phyloP scores from a whole-genome alignment of 805 yeast species.

The Yamadazyma insecticola region DNA sequence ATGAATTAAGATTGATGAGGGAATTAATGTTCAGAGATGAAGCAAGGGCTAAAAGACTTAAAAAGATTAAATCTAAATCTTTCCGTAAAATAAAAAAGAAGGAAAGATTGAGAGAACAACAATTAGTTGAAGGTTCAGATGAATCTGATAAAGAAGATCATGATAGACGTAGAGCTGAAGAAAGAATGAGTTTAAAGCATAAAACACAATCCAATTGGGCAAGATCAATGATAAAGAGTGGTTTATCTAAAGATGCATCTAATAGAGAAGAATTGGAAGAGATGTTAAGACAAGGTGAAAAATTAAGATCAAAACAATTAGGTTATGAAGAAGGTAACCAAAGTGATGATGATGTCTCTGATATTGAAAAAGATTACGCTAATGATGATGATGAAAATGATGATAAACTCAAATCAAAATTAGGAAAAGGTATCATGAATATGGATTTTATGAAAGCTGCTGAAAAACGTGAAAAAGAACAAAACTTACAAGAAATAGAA shows the following conservation, averaged over 20 bases:
- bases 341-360: conserved; percentile 49
- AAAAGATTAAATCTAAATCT: conserved; percentile 90
- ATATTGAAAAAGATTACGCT: conserved; percentile 37
- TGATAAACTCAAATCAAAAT: conserved; percentile 32
- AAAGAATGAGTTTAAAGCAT: conserved; percentile 89
- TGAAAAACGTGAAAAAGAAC: conserved; percentile 59
- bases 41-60: conserved; percentile 81
- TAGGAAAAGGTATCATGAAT: conserved; percentile 86
- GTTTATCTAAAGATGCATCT: conserved; percentile 80
- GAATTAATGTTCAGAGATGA: conserved; percentile 97
- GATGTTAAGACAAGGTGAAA: conserved; percentile 85
- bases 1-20: conserved; percentile 85
- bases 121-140: conserved; percentile 58
- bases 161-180: conserved; percentile 76
- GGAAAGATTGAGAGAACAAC: conserved; percentile 67
- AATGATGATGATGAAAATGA: conserved; percentile 32
- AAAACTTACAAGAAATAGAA: conserved; percentile 51
- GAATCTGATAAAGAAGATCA: conserved; percentile 55
- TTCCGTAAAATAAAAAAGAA: conserved; percentile 83
- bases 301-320: conserved; percentile 63
- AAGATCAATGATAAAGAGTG: conserved; percentile 80
- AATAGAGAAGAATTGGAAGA: conserved; percentile 90
- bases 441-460: conserved; percentile 97
- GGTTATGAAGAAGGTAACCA: conserved; percentile 56
- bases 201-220: conserved; percentile 91